Conservation (phyloP, 139 green algal genomes). For the Eudorina sp. region DNA sequence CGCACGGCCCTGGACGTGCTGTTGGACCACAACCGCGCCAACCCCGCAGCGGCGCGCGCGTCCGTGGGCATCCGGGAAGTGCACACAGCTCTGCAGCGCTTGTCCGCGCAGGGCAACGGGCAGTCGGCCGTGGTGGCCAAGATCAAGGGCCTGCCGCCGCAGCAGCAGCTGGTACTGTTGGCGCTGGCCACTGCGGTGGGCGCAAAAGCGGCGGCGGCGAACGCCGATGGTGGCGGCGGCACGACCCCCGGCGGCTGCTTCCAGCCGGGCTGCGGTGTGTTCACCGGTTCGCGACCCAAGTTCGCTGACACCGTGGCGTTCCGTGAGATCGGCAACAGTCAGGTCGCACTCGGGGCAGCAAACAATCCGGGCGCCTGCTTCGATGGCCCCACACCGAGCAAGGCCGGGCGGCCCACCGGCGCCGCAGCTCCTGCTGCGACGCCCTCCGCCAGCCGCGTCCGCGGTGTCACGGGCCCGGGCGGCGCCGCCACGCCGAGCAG, state of each 20-base stretch:
- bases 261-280: slow-evolving; percentile 14
- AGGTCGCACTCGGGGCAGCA: too few species aligned
- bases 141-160: slow-evolving; percentile 50
- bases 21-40: slow-evolving; percentile 33
- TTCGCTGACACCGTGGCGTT: slow-evolving; percentile 44
- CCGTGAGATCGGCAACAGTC: slow-evolving; percentile 41
- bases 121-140: slow-evolving; percentile 4
- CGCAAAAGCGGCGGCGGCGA: background rate
- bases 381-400: slow-evolving; percentile 25
- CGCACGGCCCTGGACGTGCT: slow-evolving; percentile 43
- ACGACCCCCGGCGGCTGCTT: background rate
- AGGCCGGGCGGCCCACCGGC: slow-evolving; percentile 6
- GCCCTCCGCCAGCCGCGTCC: background rate
- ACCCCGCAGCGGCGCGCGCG: slow-evolving; percentile 27
- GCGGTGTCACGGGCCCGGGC: slow-evolving; percentile 14
- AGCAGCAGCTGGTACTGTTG: slow-evolving; percentile 59
- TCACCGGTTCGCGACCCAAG: slow-evolving; percentile 28
- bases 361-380: slow-evolving; percentile 35
- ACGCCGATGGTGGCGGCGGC: background rate
- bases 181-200: slow-evolving; percentile 47
- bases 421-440: background rate
- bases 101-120: slow-evolving; percentile 1
- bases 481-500: slow-evolving; percentile 31
- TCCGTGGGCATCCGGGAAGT: slow-evolving; percentile 37
- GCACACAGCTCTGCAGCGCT: slow-evolving; percentile 38